Base-by-base conservation (phyloP, 192 early-diverging fungal genomes). In the Thamnidium elegans region DNA sequence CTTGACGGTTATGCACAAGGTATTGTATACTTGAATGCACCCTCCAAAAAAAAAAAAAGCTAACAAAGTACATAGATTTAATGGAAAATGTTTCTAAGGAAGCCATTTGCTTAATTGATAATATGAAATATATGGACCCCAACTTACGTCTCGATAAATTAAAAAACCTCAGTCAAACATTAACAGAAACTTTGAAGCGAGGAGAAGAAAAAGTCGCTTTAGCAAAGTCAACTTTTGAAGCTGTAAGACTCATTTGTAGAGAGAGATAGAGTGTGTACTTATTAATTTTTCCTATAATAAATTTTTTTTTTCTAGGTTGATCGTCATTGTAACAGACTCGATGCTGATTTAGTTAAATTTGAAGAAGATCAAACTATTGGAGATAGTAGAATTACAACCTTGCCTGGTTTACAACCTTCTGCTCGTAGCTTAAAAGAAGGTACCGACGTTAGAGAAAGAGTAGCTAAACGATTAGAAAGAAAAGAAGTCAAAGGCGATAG, bases 181-280 rank as follows among this genome's bases (percentile, higher is more conserved):
- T 95, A 47, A 87, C 85, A 10, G 90, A 90, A 4, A 89, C 85
- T 44, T 73, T 95, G 19, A 90, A 92, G 68, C 84, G 93, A 58
- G 94, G 93, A 7, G 92, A 96, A 65, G 94, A 97, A 55, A 99
- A 97, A 65, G 94, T 97, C 2, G 85, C 92, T 0, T 70, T 99
- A 26, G 97, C 97, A 13, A 90, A 89, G 43, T 89, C 96, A 43
- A 96, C 95, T 0, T 98, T 92, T 68, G 95, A 99, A 61, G 79
- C 91, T 69, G 95, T 95, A 70, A 13, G 75, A 53, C 34, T 58
- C 17, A 8, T 32, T 61, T 61, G 19, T 71, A 30, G 7, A 63
- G 11, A 11, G 20, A 52, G 9, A 21, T 3, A 51, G 9, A 50
- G 2, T 47, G 31, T 7, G 1, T 31, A 23, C 13, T 32, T 31